Evolutionary conservation across 495 filamentous ascomycete genomes (phyloP).

Genomic region (Penicillium herquei): DNA sequence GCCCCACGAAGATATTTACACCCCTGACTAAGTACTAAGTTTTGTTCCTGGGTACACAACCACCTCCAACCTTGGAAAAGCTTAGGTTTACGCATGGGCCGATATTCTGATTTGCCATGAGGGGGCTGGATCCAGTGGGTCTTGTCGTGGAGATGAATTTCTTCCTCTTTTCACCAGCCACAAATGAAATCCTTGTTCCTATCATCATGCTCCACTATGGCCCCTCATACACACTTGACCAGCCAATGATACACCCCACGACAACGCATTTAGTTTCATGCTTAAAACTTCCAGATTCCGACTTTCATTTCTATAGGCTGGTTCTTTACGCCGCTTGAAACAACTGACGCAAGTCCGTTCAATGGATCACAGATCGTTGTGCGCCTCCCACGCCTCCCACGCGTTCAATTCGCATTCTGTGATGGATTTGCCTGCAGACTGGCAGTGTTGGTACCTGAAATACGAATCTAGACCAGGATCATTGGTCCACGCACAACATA

Average conservation of each 20-base stretch:
- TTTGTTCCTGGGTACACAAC: neutral
- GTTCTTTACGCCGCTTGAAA: neutral
- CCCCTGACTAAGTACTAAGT: neutral
- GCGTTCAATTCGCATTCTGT: too few species aligned
- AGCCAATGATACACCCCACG: neutral
- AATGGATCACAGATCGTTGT: neutral
- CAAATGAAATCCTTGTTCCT: neutral
- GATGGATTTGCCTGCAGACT: too few species aligned
- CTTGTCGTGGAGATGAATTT: neutral
- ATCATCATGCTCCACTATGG: neutral
- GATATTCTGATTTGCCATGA: neutral
- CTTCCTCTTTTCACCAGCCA: neutral
- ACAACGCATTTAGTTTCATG: neutral
- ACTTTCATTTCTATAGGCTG: neutral
- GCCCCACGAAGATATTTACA: neutral
- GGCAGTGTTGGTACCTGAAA: too few species aligned
- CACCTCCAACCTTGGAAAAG: neutral
- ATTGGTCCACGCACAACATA: too few species aligned
- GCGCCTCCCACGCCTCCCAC: neutral
- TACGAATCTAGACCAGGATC: too few species aligned
- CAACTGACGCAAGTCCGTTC: neutral
- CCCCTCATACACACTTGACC: neutral
- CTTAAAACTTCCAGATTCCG: neutral
- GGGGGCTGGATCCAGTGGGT: neutral
- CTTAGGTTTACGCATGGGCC: neutral